A percentile compares a stretch with the other conserved stretches of the same genome.
Evolutionary conservation across 2,329 filamentous ascomycete genomes (phyloP).

Genomic region (Fonsecaea monophora): DNA sequence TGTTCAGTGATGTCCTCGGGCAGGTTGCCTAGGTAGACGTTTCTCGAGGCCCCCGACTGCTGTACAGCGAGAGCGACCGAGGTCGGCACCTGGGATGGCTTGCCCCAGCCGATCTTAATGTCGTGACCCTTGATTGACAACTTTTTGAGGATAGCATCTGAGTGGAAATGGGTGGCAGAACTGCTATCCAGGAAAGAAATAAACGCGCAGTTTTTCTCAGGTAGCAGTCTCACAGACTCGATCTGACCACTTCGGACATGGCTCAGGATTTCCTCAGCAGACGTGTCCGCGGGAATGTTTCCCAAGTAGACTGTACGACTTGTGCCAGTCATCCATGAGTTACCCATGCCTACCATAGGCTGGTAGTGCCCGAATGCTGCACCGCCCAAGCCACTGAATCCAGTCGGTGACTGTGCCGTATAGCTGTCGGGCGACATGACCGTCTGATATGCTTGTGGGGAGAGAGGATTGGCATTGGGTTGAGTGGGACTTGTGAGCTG

Average conservation of each 20-base stretch:
- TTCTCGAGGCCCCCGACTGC: conserved; percentile 94
- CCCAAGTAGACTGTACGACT: conserved; percentile 97
- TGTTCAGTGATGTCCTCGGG: conserved; percentile 89
- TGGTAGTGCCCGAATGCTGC: conserved; percentile 69
- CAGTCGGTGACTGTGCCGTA: conserved; percentile 85
- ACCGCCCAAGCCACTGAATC: conserved; percentile 68
- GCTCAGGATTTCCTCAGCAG: conserved; percentile 93
- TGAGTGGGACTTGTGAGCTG: conserved; percentile 77
- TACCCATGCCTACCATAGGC: conserved; percentile 73
- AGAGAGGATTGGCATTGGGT: conserved; percentile 69
- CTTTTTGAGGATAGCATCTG: conserved; percentile 99
- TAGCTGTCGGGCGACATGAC: conserved; percentile 86
- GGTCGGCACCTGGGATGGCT: conserved; percentile 95
- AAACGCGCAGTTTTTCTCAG: conserved; percentile 99
- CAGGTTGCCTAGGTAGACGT: conserved; percentile 94
- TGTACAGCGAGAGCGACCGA: conserved; percentile 97
- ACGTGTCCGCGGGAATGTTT: conserved; percentile 97
- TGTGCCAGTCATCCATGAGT: conserved; percentile 72
- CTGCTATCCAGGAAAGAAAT: conserved; percentile 98
- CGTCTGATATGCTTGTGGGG: conserved; percentile 81
- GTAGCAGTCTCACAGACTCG: conserved; percentile 94
- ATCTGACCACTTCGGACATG: conserved; percentile 98
- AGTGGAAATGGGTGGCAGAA: conserved; percentile 98
- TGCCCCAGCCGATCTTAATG: conserved; percentile 99
- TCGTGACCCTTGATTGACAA: conserved; percentile 97